Base-by-base conservation (phyloP, 305 asterid species). In the Petunia hybrid region DNA sequence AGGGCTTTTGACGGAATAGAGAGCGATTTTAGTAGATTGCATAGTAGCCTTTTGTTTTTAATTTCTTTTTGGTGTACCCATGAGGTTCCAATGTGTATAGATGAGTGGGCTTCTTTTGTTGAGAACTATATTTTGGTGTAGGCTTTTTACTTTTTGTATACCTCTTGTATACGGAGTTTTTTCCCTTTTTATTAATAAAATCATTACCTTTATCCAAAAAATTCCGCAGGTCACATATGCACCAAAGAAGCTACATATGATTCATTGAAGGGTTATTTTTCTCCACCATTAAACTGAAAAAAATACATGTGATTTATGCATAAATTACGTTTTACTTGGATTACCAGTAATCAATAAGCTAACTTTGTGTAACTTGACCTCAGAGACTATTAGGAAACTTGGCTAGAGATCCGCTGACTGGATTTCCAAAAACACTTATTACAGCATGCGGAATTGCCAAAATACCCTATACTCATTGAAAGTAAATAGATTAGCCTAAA, bases 161-260 rank as follows among this genome's bases (percentile, higher is more conserved):
- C 31, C 31, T 22, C 31, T 22, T 22, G 31, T 22, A 22, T 22
- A 22, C 31, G 31, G 31, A 22, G 31, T 22, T 22, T 22, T 22
- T 22, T 22, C 31, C 31, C 31, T 22, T 22, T 22, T 22, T 22
- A 22, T 22, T 22, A 22, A 22, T 22, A 22, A 22, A 22, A 22
- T 22, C 31, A 22, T 22, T 22, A 22, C 31, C 31, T 22, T 22
- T 22, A 22, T 22, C 31, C 31, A 14, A 74, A 39, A 38, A 56
- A 14, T 74, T 16, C 79, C 65, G 39, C 36, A 73, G 38, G 65
- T 38, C 9, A 35, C 38, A 74, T 74, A 38, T 53, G 79, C 79
- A 38, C 65, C 65, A 55, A 75, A 1, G 39, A 55, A 55, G 46
- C 63, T 73, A 3, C 78, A 73, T 51, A 71, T 10, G 38, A 35